Percentiles rank a stretch among this genome's conserved stretches.
Conservation (phyloP, 768 basidiomycete genomes). For the Boletus coccyginus region DNA sequence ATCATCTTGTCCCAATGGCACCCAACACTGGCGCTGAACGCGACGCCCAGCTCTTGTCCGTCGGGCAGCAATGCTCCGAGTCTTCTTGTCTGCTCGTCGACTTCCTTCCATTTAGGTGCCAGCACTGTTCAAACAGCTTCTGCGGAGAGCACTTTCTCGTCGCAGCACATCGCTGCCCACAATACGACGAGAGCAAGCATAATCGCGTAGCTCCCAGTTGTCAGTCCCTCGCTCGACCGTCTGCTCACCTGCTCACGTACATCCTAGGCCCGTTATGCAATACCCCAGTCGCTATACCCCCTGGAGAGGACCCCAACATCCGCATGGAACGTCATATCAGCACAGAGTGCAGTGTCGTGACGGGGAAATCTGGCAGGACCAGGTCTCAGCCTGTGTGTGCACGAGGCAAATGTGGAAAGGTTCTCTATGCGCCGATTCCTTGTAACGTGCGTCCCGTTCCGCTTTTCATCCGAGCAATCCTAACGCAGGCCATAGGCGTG, state of each 20-base stretch:
- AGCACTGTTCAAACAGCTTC: conserved; percentile 67
- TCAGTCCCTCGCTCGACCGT: conserved; percentile 31
- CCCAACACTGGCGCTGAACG: conserved; percentile 31
- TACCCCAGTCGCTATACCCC: conserved; percentile 69
- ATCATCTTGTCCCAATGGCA: neutral
- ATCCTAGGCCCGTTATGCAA: conserved; percentile 71
- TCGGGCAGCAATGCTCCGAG: conserved; percentile 73
- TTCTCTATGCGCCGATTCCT: conserved; percentile 67
- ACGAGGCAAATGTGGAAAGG: conserved; percentile 63
- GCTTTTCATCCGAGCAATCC: neutral
- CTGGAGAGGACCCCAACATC: conserved; percentile 75
- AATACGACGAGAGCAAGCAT: conserved; percentile 68
- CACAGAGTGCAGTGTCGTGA: conserved; percentile 65
- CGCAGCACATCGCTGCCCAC: conserved; percentile 59
- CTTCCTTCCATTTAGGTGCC: conserved; percentile 85
- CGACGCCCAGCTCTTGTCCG: conserved; percentile 56
- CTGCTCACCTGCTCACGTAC: conserved; percentile 1
- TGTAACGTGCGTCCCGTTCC: conserved; percentile 58
- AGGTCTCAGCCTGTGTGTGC: conserved; percentile 58
- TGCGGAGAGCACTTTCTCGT: conserved; percentile 82
- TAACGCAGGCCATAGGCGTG: conserved; percentile 52
- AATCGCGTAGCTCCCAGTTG: conserved; percentile 79
- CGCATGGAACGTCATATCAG: conserved; percentile 77
- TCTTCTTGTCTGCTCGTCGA: conserved; percentile 69
- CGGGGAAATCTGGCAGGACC: conserved; percentile 50